Evolutionary conservation across 768 basidiomycete species (phyloP).

Genomic region (Agrocybe praecox): DNA sequence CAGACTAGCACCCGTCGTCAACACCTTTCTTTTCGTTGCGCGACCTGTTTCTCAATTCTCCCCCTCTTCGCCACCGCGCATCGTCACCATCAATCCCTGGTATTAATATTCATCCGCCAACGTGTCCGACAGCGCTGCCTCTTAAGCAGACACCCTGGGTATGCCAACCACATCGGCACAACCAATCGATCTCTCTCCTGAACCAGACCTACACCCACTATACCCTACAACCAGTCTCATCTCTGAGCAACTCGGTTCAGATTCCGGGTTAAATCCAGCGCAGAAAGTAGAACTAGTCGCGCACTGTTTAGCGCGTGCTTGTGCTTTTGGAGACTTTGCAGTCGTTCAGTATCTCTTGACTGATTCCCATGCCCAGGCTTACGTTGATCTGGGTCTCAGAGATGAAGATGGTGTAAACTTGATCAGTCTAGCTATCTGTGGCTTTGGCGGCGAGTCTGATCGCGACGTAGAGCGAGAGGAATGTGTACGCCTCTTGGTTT

Average conservation of each 20-base stretch:
- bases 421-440: slow-evolving; percentile 76
- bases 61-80: not conserved
- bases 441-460: slow-evolving; percentile 81
- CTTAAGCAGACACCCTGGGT: slow-evolving; percentile 3
- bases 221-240: slow-evolving; percentile 71
- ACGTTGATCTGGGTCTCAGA: slow-evolving; percentile 65
- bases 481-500: slow-evolving; percentile 77
- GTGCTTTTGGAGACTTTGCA: slow-evolving; percentile 75
- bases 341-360: slow-evolving; percentile 73
- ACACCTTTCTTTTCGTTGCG: not conserved
- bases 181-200: slow-evolving; percentile 61
- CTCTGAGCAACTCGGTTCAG: slow-evolving; percentile 60
- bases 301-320: slow-evolving; percentile 76
- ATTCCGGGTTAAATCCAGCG: slow-evolving; percentile 65
- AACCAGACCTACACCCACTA: slow-evolving; percentile 80
- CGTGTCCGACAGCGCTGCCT: not conserved
- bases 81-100: not conserved
- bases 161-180: slow-evolving; percentile 24
- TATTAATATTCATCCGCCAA: not conserved
- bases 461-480: slow-evolving; percentile 91
- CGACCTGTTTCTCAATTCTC: not conserved
- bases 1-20: not conserved
- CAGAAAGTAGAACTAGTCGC: slow-evolving; percentile 73
- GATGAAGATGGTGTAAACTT: slow-evolving; percentile 89
- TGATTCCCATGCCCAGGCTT: slow-evolving; percentile 65